Evolutionary conservation across 306 rosid species (phyloP).

Genomic region (Styphnolobium japonicum): DNA sequence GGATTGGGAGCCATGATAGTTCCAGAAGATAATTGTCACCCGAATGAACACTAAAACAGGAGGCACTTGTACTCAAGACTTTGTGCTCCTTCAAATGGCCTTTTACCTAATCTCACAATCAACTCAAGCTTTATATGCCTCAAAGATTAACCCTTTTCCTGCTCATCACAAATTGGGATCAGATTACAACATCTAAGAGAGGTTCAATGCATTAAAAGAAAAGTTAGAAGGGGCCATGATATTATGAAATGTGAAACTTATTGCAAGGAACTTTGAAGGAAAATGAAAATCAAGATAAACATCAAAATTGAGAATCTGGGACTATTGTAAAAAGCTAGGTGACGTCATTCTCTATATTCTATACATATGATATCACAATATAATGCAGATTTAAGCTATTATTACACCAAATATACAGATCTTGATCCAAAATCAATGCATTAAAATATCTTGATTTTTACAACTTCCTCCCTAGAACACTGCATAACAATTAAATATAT

Average conservation of each 20-base stretch:
- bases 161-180: background rate
- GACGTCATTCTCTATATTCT: background rate
- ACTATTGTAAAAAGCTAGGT: background rate
- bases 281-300: background rate
- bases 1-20: conserved; percentile 45
- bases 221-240: background rate
- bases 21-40: conserved; percentile 16
- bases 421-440: too few relatives aligned
- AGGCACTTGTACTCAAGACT: conserved; percentile 9
- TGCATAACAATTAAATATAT: background rate
- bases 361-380: background rate
- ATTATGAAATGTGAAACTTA: background rate
- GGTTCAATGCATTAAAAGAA: background rate
- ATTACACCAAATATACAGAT: too few relatives aligned
- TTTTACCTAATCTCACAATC: conserved; percentile 17
- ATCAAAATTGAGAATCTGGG: background rate
- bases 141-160: background rate
- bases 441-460: too few relatives aligned
- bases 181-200: background rate
- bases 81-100: background rate
- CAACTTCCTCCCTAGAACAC: background rate
- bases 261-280: background rate
- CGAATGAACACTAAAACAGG: conserved; percentile 6
- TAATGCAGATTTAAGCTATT: too few relatives aligned
- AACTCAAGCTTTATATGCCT: conserved; percentile 10